Base-by-base conservation (phyloP, 202 grass and related monocot species). In the Panicum hallii region DNA sequence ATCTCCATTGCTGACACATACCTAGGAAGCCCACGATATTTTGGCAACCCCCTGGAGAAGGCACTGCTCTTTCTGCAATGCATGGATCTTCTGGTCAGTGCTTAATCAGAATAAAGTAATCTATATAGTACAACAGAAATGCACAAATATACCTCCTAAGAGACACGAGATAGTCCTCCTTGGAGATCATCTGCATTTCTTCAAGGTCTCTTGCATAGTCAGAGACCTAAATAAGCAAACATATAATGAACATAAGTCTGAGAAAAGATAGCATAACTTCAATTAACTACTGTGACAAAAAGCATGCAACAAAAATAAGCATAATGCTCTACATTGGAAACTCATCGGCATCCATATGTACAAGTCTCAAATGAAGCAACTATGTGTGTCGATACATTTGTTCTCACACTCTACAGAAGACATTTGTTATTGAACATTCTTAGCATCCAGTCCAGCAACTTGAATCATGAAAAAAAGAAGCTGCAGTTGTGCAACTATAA, bases 141-240 rank as follows among this genome's bases (percentile, higher is more conserved):
- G 72, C 57, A 88, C 28, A 38, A 84, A 63, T 75, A 89, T 99
- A 90, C 97, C 97, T 99, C 86, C 97, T 89, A 73, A 99, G 92
- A 90, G 97, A 91, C 74, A 99, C 90, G 49, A 99, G 93, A 92
- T 99, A 99, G 28, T 99, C 97, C 80, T 99, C 97, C 87, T 97
- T 99, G 54, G 97, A 94, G 12, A 99, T 91, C 84, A 90, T 88
- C 69, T 99, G 93, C 97, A 99, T 99, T 77, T 99, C 97, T 91
- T 99, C 97, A 91, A 99, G 90, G 92, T 99, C 97, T 94, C 97
- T 99, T 74, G 90, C 83, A 88, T 99, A 99, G 75, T 99, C 97
- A 50, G 91, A 91, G 58, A 99, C 97, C 97, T 99, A 77, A 77
- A 95, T 44, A 83, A 83, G 57, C 11, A 87, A 84, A 81, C 46